phyloP scores from a whole-genome alignment of 106 monocot species.

The Alisma plantagoaquatica region DNA sequence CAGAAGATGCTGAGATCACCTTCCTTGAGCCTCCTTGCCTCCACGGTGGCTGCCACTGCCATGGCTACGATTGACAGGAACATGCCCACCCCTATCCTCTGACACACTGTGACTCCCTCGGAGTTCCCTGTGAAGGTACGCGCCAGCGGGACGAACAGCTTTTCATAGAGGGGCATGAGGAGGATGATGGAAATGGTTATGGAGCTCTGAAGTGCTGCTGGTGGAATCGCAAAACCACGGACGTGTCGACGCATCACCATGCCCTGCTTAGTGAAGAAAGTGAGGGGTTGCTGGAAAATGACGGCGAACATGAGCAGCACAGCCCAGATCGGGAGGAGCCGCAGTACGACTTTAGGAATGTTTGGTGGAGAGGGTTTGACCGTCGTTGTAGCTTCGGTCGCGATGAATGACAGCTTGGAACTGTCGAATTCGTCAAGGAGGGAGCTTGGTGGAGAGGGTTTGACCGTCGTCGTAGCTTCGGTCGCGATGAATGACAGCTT shows the following conservation, averaged over 20 bases:
- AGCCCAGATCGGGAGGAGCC: conserved; percentile 65
- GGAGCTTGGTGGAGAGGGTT: too few relatives aligned
- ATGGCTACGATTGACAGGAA: conserved; percentile 68
- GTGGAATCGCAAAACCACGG: conserved; percentile 51
- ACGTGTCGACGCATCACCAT: conserved; percentile 57
- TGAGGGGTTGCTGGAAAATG: conserved; percentile 87
- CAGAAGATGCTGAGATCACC: conserved; percentile 59
- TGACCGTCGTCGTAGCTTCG: too few relatives aligned
- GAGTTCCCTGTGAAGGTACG: conserved; percentile 26
- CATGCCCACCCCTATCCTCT: conserved; percentile 89
- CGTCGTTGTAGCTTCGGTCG: too few relatives aligned
- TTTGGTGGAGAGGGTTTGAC: too few relatives aligned
- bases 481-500: too few relatives aligned
- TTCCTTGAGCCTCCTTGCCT: conserved; percentile 29
- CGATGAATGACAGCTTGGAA: too few relatives aligned
- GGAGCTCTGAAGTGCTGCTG: conserved; percentile 68
- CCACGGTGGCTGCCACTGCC: conserved; percentile 52
- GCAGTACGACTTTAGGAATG: conserved; percentile 33
- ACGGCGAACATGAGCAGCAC: conserved; percentile 90
- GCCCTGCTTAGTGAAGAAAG: conserved; percentile 95
- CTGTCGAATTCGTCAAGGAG: too few relatives aligned
- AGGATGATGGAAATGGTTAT: conserved; percentile 74
- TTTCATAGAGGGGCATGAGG: conserved; percentile 85
- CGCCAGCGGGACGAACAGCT: conserved; percentile 43
- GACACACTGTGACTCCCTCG: conserved; percentile 62